Base-by-base conservation (phyloP, 495 filamentous ascomycete species). In the Annulohypoxylon nitens region DNA sequence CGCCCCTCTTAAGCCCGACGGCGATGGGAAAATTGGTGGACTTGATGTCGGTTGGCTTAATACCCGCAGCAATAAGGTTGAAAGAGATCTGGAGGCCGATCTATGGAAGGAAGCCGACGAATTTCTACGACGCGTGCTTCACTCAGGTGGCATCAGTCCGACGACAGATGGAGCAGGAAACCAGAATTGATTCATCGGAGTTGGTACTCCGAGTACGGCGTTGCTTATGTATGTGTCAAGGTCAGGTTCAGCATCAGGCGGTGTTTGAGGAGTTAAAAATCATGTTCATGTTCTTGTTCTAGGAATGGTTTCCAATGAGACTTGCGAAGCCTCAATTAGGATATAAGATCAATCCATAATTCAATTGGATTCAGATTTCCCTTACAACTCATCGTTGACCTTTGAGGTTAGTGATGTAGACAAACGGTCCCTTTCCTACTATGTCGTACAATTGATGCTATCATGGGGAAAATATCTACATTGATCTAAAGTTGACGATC, bases 31-130 rank as follows among this genome's bases (percentile, higher is more conserved):
- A 59, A 82, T 90, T 16, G 90, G 90, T 3, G 81, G 82, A 26
- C 81, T 95, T 51, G 94, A 97, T 79, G 88, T 96, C 12, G 93
- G 93, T 58, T 91, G 90, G 88, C 81, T 97, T 75, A 97, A 97
- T 75, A 92, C 91, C 80, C 87, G 93, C 66, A 91, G 90, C 67
- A 90, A 91, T 70, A 90, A 89, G 34, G 90, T 95, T 14, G 92
- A 90, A 47, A 90, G 88, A 75, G 90, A 92, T 66, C 93, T 92
- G 85, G 93, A 96, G 78, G 86, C 86, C 11, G 93, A 96, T 81
- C 76, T 96, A 59, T 93, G 93, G 92, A 83, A 83, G 61, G 86
- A 88, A 64, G 89, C 90, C 8, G 80, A 77, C 51, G 74, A 74
- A 36, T 73, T 79, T 53, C 64, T 85, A 16, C 73, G 61, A n/a